Base-by-base conservation (phyloP, 2,329 filamentous ascomycete species). In the Hypocreales sp. region DNA sequence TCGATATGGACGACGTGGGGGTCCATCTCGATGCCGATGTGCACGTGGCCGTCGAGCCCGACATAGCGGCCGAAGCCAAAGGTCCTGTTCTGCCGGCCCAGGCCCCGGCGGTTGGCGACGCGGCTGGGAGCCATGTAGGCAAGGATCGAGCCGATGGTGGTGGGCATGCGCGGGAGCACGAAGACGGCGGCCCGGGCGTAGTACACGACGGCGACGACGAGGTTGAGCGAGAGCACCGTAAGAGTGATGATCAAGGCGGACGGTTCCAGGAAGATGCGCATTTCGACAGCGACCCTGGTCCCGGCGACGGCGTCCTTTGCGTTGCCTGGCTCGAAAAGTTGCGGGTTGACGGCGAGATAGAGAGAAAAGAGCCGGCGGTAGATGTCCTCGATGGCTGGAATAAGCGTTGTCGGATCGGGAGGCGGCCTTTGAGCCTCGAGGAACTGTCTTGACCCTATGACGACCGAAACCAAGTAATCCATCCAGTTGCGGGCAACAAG, bases 61-160 rank as follows among this genome's bases (percentile, higher is more conserved):
- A 64, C 28, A 29, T 55, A 72, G 0, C 47, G 49, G 0, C 68
- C 67, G 36, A 62, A 72, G 1, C 58, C 60, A 29, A 61, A 62
- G 0, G 45, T 44, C 12, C 8, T 32, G 5, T 2, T 20, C 23
- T 22, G 2, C 8, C 11, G 9, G 2, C 18, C 27, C 12, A 12
- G 8, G 15, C 12, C 9, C 9, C 8, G 18, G 9, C 20, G 18
- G 8, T 20, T 15, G 14, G 26, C 24, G 1, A 63, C 36, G 0
- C 50, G 37, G 29, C 65, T 67, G 0, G 61, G 56, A 0, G 62
- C 59, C 3, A 67, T 50, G 21, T 60, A 60, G 0, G 58, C 53
- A 0, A 72, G 40, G 0, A 61, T 33, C 0, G 61, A 57, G 0
- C 55, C 67, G 0, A 72, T 47, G 0, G 52, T 62, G 0, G 61